Evolutionary conservation across 495 filamentous ascomycete genomes (phyloP).

Genomic region (Penicillium roqueforti): DNA sequence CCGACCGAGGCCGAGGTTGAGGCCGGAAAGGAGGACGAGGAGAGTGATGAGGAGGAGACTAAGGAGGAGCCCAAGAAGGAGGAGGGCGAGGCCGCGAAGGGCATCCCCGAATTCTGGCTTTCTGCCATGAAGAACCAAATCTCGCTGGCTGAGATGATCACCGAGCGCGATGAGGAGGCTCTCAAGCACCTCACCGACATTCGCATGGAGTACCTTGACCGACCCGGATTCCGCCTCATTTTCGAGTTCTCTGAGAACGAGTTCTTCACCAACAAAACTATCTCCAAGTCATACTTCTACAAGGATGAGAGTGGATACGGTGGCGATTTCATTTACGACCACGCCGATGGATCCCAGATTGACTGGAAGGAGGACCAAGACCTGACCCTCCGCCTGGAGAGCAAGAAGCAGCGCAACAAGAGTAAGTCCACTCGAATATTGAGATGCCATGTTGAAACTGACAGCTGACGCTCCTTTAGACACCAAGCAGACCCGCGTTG

Average conservation of each 20-base stretch:
- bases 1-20: constrained; percentile 81
- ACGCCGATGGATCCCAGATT: constrained; percentile 96
- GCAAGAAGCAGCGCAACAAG: constrained; percentile 99
- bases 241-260: constrained; percentile 95
- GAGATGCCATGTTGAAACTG: constrained; percentile 16
- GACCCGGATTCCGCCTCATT: constrained; percentile 94
- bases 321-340: constrained; percentile 99
- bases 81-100: constrained; percentile 50
- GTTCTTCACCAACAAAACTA: constrained; percentile 92
- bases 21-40: constrained; percentile 77
- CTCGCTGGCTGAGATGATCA: constrained; percentile 95
- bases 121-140: constrained; percentile 99
- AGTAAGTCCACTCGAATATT: constrained; percentile 55
- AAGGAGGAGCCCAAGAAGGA: constrained; percentile 49
- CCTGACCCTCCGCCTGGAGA: constrained; percentile 88
- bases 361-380: constrained; percentile 94
- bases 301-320: constrained; percentile 98
- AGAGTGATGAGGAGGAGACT: constrained; percentile 51
- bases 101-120: constrained; percentile 98
- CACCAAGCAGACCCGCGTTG: constrained; percentile 97
- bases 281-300: constrained; percentile 99
- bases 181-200: constrained; percentile 91
- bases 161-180: constrained; percentile 89
- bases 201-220: constrained; percentile 98
- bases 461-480: constrained; percentile 49